Base-by-base conservation (phyloP, 179 eudicot genomes). In the Silene vulgaris region DNA sequence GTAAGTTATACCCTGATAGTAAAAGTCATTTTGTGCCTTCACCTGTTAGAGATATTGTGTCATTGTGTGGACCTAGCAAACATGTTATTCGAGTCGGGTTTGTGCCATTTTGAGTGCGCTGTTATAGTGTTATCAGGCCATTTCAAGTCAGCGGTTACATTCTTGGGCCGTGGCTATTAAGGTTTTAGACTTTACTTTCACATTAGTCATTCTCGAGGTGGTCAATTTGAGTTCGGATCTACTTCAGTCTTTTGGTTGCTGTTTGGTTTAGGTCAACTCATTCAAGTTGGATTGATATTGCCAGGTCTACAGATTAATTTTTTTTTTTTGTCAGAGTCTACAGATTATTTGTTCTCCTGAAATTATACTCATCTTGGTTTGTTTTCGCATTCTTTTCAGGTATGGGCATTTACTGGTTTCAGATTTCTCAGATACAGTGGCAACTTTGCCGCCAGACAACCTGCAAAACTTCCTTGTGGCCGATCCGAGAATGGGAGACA, bases 371-470 rank as follows among this genome's bases (percentile, higher is more conserved):
- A 64, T 28, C 7, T 5, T 40, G 71, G 29, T 68, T 68, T 52
- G 57, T 79, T 71, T 64, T 26, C 43, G 4, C 56, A 50, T 68
- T 68, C 16, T 20, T 68, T 16, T 66, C 85, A 95, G 99, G 93
- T 95, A 90, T 69, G 72, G 52, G 59, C 93, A 95, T 80, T 80
- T 95, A 77, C 74, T 87, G 84, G 88, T 90, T 48, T 88, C 96
- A 9, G 97, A 96, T 75, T 95, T 96, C 86, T 96, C 99, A n/a
- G 99, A 96, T 82, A 74, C 89, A 30, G 86, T 87, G 72, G 87
- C 97, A 3, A 90, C 98, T 13, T 72, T 93, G 88, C 99, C 99
- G 1, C 99, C 97, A 29, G 99, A 96, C 6, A 86, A 88, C 74
- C 85, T 93, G 82, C 99, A 91, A 75, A 86, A 96, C 65, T 89